phyloP scores from a whole-genome alignment of 2,329 filamentous ascomycete species.

The Penicillium sp. region DNA sequence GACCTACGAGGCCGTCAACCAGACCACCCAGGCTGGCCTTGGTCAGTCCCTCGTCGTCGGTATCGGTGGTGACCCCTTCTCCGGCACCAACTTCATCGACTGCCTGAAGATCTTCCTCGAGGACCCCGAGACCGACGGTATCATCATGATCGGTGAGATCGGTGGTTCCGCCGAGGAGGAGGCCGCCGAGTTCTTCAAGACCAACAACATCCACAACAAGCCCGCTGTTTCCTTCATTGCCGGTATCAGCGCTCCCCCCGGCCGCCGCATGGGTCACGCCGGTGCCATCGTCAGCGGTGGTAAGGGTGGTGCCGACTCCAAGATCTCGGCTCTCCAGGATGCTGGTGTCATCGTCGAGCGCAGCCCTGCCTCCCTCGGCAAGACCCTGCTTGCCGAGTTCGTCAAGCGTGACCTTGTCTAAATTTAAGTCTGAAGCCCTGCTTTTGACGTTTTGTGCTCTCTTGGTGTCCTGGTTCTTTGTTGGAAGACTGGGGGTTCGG shows the following conservation, averaged over 20 bases:
- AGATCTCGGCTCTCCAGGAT: conserved; percentile 91
- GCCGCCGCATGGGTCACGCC: conserved; percentile 97
- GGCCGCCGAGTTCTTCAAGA: conserved; percentile 92
- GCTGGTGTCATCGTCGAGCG: conserved; percentile 97
- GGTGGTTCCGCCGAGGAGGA: conserved; percentile 98
- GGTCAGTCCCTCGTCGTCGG: conserved; percentile 98
- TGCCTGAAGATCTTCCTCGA: conserved; percentile 96
- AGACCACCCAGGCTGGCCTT: conserved; percentile 95
- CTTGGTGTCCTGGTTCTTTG: conserved; percentile 27
- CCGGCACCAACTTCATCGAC: conserved; percentile 99
- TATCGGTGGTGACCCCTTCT: conserved; percentile 98
- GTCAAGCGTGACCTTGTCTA: conserved; percentile 95
- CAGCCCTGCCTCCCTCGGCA: conserved; percentile 88
- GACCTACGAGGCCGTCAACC: conserved; percentile 99
- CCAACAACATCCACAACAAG: conserved; percentile 91
- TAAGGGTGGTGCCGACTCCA: conserved; percentile 97
- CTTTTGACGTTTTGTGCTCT: conserved; percentile 26
- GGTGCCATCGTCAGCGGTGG: conserved; percentile 97
- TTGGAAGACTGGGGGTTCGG: conserved; percentile 23
- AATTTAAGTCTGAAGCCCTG: conserved; percentile 32
- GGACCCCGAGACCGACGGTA: conserved; percentile 95
- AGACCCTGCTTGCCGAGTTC: conserved; percentile 93
- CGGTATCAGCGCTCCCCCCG: conserved; percentile 95
- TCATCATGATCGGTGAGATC: conserved; percentile 99
- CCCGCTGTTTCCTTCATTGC: conserved; percentile 98